Evolutionary conservation across 2,329 filamentous ascomycete species (phyloP), one percentile per base, ranked within the genome.

Genomic region (Ceratocystis lukuohia): DNA sequence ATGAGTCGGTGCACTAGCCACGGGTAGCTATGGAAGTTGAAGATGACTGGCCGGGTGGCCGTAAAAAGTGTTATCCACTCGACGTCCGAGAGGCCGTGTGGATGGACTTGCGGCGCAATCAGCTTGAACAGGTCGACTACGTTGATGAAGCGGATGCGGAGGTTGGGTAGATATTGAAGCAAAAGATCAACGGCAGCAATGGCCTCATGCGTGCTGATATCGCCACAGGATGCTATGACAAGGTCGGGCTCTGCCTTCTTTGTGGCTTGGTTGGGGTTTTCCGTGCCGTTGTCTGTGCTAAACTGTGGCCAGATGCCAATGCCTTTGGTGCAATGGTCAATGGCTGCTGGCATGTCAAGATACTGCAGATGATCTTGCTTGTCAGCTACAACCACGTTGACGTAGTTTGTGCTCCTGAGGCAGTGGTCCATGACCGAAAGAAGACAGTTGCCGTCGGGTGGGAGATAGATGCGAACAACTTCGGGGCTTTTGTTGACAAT

Each of bases 11-110:
- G 88, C 64, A 92, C 83, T 71, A 92, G 79, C 87, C 86, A 91
- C 7, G 88, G 88, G 76, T 92, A 91, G 41, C 84, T 87, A 77
- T 92, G 88, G 82, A 91, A 92, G 78, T 91, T 91, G 80, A 92
- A 91, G 72, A 91, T 84, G 73, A 90, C 79, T 25, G 88, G 88
- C 70, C 80, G 85, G 77, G 90, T 78, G 17, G 80, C 79, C 0
- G 88, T 91, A 79, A 92, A 92, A 70, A 91, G 77, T 48, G 86
- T 79, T 15, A 75, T 75, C 83, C 86, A 92, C 72, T 90, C 85
- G 20, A 71, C 69, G 70, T 89, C 84, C 0, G 79, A 80, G 67
- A 91, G 79, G 50, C 88, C 88, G 75, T 92, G 88, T 0, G 88
- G 85, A 73, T 92, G 88, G 71, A 90, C 84, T 22, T 75, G 77